Evolutionary conservation across 495 filamentous ascomycete genomes (phyloP).

Genomic region (Friedmanniomyces simplex): DNA sequence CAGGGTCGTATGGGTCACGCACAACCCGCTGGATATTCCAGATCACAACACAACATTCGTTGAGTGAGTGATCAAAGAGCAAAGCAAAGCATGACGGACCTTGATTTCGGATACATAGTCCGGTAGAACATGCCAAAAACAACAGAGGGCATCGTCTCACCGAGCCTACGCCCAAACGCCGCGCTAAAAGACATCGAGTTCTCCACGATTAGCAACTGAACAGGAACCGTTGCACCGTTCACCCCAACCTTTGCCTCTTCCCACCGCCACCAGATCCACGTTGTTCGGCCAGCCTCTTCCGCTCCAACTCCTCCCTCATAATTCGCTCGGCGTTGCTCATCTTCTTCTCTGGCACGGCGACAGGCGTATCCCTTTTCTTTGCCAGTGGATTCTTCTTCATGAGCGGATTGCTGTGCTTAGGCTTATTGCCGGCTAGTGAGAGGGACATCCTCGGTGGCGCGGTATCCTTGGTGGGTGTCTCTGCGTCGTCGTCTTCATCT

Average conservation of each 20-base stretch:
- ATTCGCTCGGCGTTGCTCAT: conserved; percentile 30
- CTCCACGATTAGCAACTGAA: background rate
- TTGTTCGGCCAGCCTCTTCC: conserved; percentile 18
- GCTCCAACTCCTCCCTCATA: conserved; percentile 29
- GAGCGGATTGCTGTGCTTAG: conserved; percentile 26
- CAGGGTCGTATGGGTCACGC: too few species aligned
- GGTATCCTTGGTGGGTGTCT: background rate
- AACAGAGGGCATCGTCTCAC: too few species aligned
- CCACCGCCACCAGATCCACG: background rate
- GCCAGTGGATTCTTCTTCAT: conserved; percentile 24
- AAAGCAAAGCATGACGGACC: too few species aligned
- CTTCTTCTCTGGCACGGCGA: conserved; percentile 22
- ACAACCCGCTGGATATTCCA: too few species aligned
- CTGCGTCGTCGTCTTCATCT: background rate
- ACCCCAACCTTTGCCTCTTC: conserved; percentile 20
- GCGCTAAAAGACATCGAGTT: background rate
- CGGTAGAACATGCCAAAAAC: too few species aligned
- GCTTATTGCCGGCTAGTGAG: conserved; percentile 11
- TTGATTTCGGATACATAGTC: too few species aligned
- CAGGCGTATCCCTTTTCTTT: conserved; percentile 9
- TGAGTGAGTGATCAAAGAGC: too few species aligned
- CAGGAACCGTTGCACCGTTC: background rate
- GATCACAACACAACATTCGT: too few species aligned
- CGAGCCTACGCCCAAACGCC: background rate
- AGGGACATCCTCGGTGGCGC: conserved; percentile 17